Conservation (phyloP, 1,139 yeast species). For the Sugiyamaella paludigena region DNA sequence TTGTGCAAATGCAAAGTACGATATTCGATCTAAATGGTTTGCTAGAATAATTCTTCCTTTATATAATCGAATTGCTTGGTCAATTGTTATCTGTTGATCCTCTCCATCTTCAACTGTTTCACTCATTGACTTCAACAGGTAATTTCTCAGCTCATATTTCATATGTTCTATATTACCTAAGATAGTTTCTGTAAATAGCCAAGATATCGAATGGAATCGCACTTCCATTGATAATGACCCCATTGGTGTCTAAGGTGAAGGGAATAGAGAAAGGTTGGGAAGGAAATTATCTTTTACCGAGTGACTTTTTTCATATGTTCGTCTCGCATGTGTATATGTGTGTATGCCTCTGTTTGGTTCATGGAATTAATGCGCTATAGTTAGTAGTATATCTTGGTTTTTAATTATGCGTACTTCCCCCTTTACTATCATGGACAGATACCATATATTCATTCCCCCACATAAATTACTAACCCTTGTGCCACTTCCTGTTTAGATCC, state of each 20-base stretch:
- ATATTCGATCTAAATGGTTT: slow-evolving; percentile 12
- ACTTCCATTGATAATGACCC: slow-evolving; percentile 7
- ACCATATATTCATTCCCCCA: too few relatives aligned
- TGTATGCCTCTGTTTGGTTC: too few relatives aligned
- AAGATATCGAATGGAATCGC: slow-evolving; percentile 8
- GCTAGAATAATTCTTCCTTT: slow-evolving; percentile 10
- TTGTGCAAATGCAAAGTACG: slow-evolving; percentile 14
- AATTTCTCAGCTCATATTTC: slow-evolving; percentile 2
- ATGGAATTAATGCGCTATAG: too few relatives aligned
- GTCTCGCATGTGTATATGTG: background rate
- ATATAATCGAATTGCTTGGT: background rate
- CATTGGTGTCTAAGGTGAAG: background rate
- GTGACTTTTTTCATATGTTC: too few relatives aligned
- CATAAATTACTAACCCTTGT: background rate
- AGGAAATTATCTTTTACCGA: too few relatives aligned
- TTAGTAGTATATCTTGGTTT: too few relatives aligned
- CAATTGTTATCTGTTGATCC: background rate
- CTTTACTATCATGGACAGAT: too few relatives aligned
- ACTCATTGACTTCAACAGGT: background rate
- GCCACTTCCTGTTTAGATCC: background rate
- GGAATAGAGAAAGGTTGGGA: too few relatives aligned
- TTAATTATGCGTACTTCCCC: too few relatives aligned
- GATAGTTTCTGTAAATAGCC: slow-evolving; percentile 14
- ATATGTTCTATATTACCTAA: slow-evolving; percentile 11
- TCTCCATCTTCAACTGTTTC: too few relatives aligned